phyloP scores from a whole-genome alignment of 352 stramenopile genomes.

The Pythium apleroticum region DNA sequence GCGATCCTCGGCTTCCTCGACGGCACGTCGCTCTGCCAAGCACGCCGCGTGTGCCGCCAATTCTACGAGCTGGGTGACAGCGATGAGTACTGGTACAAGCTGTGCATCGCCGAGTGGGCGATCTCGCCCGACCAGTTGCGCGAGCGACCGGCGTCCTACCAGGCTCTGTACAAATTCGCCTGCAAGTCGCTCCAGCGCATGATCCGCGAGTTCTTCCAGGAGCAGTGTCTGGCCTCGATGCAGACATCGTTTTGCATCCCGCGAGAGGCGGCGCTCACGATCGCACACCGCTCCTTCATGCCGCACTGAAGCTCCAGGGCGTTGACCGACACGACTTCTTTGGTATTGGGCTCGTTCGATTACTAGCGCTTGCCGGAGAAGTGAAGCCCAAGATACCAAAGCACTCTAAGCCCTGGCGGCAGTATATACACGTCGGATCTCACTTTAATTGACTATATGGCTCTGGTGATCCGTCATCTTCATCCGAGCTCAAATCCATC shows the following conservation, averaged over 20 bases:
- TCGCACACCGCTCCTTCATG: constrained; percentile 36
- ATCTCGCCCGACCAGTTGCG: constrained; percentile 73
- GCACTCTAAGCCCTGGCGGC: background rate
- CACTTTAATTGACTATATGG: constrained; percentile 28
- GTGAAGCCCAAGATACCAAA: no score
- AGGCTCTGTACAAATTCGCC: constrained; percentile 76
- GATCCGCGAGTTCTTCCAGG: constrained; percentile 78
- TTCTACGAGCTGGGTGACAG: constrained; percentile 50
- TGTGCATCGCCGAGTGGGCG: constrained; percentile 70
- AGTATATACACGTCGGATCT: background rate
- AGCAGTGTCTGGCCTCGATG: constrained; percentile 73
- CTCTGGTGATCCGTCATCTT: constrained; percentile 29
- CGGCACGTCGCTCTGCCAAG: constrained; percentile 56
- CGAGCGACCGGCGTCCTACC: constrained; percentile 57
- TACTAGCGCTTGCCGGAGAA: no score
- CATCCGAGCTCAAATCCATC: constrained; percentile 34
- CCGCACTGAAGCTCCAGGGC: constrained; percentile 1
- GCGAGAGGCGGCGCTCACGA: constrained; percentile 54
- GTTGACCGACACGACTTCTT: background rate
- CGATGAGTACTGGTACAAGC: constrained; percentile 63
- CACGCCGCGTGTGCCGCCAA: constrained; percentile 58
- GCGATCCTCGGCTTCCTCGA: constrained; percentile 70
- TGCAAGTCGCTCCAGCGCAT: constrained; percentile 67
- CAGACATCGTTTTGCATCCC: constrained; percentile 73
- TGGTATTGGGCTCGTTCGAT: background rate